These are phyloP conservation scores for Castanea sativa DNA, from an alignment of 306 rosid genomes.

Conservation along the genomic window DNA sequence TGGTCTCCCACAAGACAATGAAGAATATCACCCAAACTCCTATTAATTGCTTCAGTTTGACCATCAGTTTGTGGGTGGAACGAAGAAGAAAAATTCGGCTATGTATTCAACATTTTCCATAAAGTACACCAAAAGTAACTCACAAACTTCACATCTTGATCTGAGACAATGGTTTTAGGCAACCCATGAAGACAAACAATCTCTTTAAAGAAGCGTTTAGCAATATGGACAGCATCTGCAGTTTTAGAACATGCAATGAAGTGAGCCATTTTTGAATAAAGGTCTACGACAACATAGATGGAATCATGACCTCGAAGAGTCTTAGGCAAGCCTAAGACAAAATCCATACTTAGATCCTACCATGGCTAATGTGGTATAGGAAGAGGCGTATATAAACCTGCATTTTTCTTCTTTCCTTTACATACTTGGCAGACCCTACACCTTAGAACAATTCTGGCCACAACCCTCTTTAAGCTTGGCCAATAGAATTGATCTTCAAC, in stretches of 20 bases:
- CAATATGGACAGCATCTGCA: not conserved
- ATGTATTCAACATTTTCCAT: not conserved
- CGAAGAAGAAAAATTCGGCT: not conserved
- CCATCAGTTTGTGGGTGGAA: not conserved
- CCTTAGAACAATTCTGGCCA: not conserved
- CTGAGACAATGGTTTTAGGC: not conserved
- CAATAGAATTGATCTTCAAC: not conserved
- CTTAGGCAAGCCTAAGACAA: not conserved
- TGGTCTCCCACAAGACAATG: not conserved
- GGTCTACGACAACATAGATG: not conserved
- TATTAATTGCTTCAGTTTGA: not conserved
- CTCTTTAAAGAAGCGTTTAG: not conserved
- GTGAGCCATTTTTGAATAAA: conserved; percentile 2
- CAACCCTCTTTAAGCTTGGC: not conserved
- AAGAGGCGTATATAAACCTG: not conserved
- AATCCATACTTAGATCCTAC: conserved; percentile 8
- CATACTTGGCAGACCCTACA: not conserved
- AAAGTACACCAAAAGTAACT: not conserved
- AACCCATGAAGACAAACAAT: not conserved
- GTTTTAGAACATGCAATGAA: not conserved
- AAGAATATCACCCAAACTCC: not conserved
- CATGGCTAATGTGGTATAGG: not conserved
- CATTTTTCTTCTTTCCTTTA: not conserved
- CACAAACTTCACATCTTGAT: not conserved
- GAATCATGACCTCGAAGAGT: not conserved